Base-by-base conservation (phyloP, 208 protist species). In the Leishmania martiniquensis region DNA sequence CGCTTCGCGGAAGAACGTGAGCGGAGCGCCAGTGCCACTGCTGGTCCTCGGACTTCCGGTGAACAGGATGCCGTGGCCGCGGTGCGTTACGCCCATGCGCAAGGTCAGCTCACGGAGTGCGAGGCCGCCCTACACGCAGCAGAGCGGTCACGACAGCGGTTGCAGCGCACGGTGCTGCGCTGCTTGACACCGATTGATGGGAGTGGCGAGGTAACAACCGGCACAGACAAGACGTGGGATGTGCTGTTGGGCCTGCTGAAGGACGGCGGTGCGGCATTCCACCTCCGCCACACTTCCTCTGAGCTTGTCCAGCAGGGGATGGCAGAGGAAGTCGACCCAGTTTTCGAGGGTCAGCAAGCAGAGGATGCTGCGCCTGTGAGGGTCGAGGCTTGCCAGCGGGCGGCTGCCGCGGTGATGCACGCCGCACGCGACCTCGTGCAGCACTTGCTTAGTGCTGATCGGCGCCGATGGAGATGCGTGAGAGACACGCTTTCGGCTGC, bases 61-160 rank as follows among this genome's bases (percentile, higher is more conserved):
- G 44, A 54, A 39, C 20, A 22, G 4, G 52, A 59, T 10, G 45
- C 54, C 0, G 39, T 49, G 25, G 52, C 77, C n/a, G 49, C 65
- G 13, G 47, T 68, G 71, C 78, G 78, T 51, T 22, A 77, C 20
- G 44, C 29, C 20, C 49, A 77, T 63, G 13, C 73, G 32, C 71
- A 82, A 49, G 13, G 62, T 29, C 81, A 76, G 34, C 74, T 83
- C 1, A 34, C 57, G 1, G 76, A 84, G 25, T 72, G 57, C 45
- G 77, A 85, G 20, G 77, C 75, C 7, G 68, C 37, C 1, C 51
- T 76, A 45, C 44, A 44, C n/a, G 51, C 34, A 13, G 72, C 66
- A 5, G 69, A 88, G 57, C 47, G 20, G 29, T 59, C 75, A 57
- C 75, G 77, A 15, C 54, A 67, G 37, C 67, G 17, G 57, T 15